A percentile compares a stretch with the other conserved stretches of the same genome.
Conservation (phyloP, 2,329 filamentous ascomycete species). For the Cercospora sp. region DNA sequence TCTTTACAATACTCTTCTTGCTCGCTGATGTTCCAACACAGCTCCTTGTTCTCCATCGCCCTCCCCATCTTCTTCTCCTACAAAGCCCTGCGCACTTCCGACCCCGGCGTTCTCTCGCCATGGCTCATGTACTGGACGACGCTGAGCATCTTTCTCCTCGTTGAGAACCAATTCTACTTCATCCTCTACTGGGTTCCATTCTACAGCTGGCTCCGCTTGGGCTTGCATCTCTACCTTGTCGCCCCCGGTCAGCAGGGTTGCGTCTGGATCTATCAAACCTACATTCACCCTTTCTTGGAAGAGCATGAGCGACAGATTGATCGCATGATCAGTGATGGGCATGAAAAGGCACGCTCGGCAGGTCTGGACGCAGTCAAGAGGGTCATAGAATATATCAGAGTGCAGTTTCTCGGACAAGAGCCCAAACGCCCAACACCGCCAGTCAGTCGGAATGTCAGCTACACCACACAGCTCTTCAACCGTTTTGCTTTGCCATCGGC, state of each 20-base stretch:
- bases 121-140: slow-evolving; percentile 99
- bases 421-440: slow-evolving; percentile 56
- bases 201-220: slow-evolving; percentile 85
- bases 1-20: slow-evolving; percentile 23
- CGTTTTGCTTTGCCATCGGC: slow-evolving; percentile 81
- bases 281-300: slow-evolving; percentile 84
- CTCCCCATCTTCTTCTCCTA: slow-evolving; percentile 97
- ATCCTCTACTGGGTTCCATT: slow-evolving; percentile 90
- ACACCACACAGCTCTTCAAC: slow-evolving; percentile 79
- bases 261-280: slow-evolving; percentile 76
- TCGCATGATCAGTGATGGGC: slow-evolving; percentile 77
- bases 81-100: slow-evolving; percentile 91
- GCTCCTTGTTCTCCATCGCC: slow-evolving; percentile 82
- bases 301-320: slow-evolving; percentile 89
- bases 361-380: slow-evolving; percentile 62
- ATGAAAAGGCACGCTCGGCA: slow-evolving; percentile 74
- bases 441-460: slow-evolving; percentile 54
- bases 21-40: slow-evolving; percentile 42
- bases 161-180: slow-evolving; percentile 85
- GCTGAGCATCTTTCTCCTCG: slow-evolving; percentile 74
- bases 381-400: slow-evolving; percentile 61
- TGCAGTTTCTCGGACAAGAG: slow-evolving; percentile 76
- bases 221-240: slow-evolving; percentile 89
- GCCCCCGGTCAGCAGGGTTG: slow-evolving; percentile 97
- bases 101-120: slow-evolving; percentile 86